These are phyloP conservation scores for Canavalia ensiformis DNA, from an alignment of 306 rosid genomes.

Conservation along the genomic window DNA sequence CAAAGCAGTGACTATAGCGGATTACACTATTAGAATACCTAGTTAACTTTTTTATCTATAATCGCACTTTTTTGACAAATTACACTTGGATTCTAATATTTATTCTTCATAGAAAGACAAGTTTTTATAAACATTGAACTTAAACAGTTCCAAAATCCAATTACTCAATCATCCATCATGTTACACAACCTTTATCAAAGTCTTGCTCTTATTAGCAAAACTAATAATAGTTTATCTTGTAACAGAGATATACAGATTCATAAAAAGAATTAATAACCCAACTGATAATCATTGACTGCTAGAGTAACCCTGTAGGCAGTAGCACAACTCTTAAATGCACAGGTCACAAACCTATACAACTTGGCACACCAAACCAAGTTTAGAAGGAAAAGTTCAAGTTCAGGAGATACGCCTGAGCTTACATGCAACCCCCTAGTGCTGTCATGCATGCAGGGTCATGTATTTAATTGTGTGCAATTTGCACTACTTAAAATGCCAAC, in stretches of 20 bases:
- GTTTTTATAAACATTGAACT: background rate
- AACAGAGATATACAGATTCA: background rate
- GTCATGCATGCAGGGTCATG: background rate
- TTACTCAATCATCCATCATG: background rate
- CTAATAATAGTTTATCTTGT: background rate
- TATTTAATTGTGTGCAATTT: slow-evolving; percentile 31
- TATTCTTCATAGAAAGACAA: background rate
- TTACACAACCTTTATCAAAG: background rate
- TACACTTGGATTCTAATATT: background rate
- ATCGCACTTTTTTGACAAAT: background rate
- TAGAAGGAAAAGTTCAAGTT: background rate
- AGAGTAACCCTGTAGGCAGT: background rate
- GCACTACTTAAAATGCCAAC: background rate
- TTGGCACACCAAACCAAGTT: background rate
- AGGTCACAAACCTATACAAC: background rate
- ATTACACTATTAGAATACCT: too few relatives aligned
- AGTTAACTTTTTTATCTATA: too few relatives aligned
- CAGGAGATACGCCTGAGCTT: background rate
- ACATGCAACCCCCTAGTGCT: background rate
- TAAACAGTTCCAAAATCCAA: background rate
- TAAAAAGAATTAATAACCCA: background rate
- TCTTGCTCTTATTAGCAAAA: background rate
- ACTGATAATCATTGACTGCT: background rate
- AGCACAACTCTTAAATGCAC: background rate
- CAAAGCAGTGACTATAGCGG: background rate